Evolutionary conservation across 2,329 filamentous ascomycete genomes (phyloP).

Genomic region (Hymenoscyphus albidus): DNA sequence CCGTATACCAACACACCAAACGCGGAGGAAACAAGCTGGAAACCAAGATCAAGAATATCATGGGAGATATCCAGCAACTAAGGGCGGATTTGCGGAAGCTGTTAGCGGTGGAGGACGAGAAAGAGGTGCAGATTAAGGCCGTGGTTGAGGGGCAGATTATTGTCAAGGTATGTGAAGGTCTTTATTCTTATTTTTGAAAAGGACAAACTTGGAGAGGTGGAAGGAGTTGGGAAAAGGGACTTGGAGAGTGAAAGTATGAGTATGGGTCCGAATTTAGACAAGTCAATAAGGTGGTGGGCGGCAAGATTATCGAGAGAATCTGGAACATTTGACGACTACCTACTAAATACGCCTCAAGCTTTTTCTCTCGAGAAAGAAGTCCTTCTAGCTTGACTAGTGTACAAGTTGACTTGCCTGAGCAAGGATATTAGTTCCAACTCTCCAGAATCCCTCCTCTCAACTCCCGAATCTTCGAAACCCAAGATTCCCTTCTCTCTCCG

Average conservation of each 20-base stretch:
- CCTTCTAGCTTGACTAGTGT: too few species aligned
- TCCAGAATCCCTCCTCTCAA: neutral
- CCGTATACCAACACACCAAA: slow-evolving; percentile 72
- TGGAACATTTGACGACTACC: too few species aligned
- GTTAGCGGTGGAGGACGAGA: slow-evolving; percentile 47
- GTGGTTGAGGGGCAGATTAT: slow-evolving; percentile 67
- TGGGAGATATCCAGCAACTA: slow-evolving; percentile 65
- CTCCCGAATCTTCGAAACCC: neutral
- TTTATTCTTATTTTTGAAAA: neutral
- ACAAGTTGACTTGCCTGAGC: neutral
- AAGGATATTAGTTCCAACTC: neutral
- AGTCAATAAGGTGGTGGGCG: too few species aligned
- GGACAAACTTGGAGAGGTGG: neutral
- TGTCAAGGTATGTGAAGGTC: slow-evolving; percentile 55
- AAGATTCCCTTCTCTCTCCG: neutral
- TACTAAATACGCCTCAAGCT: too few species aligned
- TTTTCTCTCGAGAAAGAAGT: too few species aligned
- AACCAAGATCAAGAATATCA: slow-evolving; percentile 74
- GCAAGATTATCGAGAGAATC: too few species aligned
- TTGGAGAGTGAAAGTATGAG: too few species aligned
- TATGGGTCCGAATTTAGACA: neutral
- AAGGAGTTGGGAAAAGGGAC: too few species aligned
- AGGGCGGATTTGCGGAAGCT: slow-evolving; percentile 58
- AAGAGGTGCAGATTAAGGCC: slow-evolving; percentile 45
- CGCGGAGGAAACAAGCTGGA: slow-evolving; percentile 71